A percentile compares a stretch with the other conserved stretches of the same genome.
These are phyloP conservation scores for Rutstroemia sp. DNA, from an alignment of 2,329 filamentous ascomycete species.

Conservation along the genomic window DNA sequence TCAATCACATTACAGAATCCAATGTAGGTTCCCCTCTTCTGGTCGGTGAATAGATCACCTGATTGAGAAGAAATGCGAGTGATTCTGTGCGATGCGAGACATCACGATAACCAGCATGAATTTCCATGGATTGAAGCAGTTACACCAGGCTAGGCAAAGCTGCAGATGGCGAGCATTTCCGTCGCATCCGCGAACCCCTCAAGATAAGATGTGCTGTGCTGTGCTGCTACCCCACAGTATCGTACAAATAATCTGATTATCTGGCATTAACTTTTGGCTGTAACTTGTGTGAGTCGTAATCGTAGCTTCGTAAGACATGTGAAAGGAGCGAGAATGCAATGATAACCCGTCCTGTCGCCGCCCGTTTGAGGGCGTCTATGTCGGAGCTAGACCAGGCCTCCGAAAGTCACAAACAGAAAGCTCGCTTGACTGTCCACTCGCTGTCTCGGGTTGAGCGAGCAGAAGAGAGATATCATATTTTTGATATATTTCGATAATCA, in stretches of 20 bases:
- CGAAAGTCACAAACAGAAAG: too few species aligned
- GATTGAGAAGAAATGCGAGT: slow-evolving; percentile 15
- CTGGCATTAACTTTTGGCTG: slow-evolving; percentile 4
- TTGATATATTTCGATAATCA: too few species aligned
- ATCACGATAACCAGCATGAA: slow-evolving; percentile 12
- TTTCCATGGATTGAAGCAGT: slow-evolving; percentile 6
- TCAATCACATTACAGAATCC: too few species aligned
- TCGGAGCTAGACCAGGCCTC: neutral
- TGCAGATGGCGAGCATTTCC: neutral
- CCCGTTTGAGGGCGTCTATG: neutral
- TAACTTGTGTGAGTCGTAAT: too few species aligned
- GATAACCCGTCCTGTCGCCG: neutral
- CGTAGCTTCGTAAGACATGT: neutral
- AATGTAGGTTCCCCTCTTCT: too few species aligned
- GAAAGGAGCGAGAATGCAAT: neutral
- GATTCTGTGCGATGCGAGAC: slow-evolving; percentile 15
- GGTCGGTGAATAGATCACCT: slow-evolving; percentile 15
- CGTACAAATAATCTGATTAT: neutral
- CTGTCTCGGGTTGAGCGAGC: neutral
- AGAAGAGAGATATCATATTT: too few species aligned
- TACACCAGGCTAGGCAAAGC: slow-evolving; percentile 10
- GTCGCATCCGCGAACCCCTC: neutral
- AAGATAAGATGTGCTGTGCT: neutral
- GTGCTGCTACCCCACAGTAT: neutral
- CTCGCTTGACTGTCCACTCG: too few species aligned